phyloP scores from a whole-genome alignment of 2,329 filamentous ascomycete genomes.

The Decorospora gaudefroyi region DNA sequence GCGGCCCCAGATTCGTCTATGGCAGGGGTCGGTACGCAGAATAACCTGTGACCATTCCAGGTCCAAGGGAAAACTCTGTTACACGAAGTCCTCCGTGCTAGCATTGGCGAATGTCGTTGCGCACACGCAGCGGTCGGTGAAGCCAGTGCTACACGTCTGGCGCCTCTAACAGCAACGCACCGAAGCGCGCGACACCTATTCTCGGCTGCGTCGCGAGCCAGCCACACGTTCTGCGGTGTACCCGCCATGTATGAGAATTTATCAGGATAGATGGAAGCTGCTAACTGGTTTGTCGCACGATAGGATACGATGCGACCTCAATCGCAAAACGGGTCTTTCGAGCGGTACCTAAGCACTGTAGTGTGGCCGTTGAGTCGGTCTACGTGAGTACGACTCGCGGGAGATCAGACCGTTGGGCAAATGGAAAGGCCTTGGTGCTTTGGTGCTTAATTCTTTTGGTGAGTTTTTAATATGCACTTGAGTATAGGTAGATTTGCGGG shows the following conservation, averaged over 20 bases:
- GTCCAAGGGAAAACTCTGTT: constrained; percentile 21
- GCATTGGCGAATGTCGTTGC: constrained; percentile 18
- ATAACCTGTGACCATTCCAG: constrained; percentile 21
- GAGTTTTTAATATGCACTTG: constrained; percentile 28
- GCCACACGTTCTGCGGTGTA: constrained; percentile 9
- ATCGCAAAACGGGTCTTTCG: constrained; percentile 1
- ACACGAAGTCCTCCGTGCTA: constrained; percentile 26
- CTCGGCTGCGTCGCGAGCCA: constrained; percentile 18
- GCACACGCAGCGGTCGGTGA: constrained; percentile 17
- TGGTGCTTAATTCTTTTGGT: constrained; percentile 22
- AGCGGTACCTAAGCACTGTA: constrained; percentile 13
- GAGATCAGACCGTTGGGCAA: constrained; percentile 20
- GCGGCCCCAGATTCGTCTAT: constrained; percentile 20
- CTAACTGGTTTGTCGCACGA: constrained; percentile 13
- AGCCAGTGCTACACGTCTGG: constrained; percentile 16
- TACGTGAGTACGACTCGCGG: constrained; percentile 21
- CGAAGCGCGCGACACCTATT: neutral
- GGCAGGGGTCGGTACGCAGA: constrained; percentile 30
- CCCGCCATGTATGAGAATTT: constrained; percentile 17
- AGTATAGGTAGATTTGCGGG: constrained; percentile 23
- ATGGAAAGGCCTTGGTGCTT: constrained; percentile 19
- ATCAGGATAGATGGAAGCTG: constrained; percentile 10
- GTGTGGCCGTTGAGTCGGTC: constrained; percentile 13
- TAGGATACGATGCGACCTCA: constrained; percentile 6
- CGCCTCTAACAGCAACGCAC: constrained; percentile 18